Conservation (phyloP, 495 filamentous ascomycete species). For the Xylaria sp. region DNA sequence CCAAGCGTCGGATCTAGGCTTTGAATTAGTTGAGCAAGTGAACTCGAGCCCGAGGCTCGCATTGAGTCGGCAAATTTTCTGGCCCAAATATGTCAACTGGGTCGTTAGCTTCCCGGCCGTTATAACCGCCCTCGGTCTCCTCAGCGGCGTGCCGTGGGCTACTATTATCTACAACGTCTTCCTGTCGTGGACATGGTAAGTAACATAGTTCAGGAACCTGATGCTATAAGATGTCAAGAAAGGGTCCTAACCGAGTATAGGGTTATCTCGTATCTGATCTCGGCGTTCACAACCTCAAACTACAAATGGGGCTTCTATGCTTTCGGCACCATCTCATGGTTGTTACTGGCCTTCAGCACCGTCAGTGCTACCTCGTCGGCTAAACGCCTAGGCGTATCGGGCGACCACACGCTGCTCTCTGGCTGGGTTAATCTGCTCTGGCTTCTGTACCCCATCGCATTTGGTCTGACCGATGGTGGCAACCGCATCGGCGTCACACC, state of each 20-base stretch:
- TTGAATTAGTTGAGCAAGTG: constrained; percentile 38
- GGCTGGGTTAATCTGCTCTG: constrained; percentile 55
- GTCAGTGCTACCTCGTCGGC: constrained; percentile 42
- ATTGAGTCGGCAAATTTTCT: constrained; percentile 55
- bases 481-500: constrained; percentile 51
- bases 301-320: constrained; percentile 62
- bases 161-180: constrained; percentile 53
- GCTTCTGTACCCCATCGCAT: constrained; percentile 58
- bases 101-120: constrained; percentile 52
- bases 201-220: not conserved
- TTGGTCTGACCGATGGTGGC: constrained; percentile 55
- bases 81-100: constrained; percentile 59
- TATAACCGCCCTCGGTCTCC: constrained; percentile 51
- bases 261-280: constrained; percentile 52
- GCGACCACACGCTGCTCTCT: constrained; percentile 49
- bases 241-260: constrained; percentile 29
- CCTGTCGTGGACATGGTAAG: constrained; percentile 54
- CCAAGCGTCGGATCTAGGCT: constrained; percentile 53
- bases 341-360: constrained; percentile 45
- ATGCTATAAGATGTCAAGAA: not conserved
- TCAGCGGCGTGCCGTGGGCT: constrained; percentile 54
- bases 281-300: constrained; percentile 51
- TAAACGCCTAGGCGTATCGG: constrained; percentile 43
- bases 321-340: constrained; percentile 48
- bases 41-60: constrained; percentile 40